These are phyloP conservation scores for Cyberlindnera meyerae DNA, from an alignment of 805 yeast genomes.

Conservation along the genomic window DNA sequence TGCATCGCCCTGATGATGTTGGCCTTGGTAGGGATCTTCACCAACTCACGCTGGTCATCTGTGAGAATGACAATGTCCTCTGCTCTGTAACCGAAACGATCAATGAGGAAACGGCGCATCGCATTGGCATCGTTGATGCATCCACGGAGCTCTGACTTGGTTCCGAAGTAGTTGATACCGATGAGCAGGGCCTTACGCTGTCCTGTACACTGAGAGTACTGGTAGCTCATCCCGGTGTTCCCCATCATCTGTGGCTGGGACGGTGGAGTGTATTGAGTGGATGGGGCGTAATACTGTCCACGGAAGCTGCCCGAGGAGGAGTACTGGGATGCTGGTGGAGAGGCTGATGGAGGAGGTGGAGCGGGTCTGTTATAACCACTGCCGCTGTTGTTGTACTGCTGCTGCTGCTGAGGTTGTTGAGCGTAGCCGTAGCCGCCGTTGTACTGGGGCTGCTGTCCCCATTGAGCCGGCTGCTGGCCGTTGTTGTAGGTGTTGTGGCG, in stretches of 20 bases:
- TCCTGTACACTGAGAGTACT: constrained; percentile 60
- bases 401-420: not conserved
- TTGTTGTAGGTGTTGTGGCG: constrained; percentile 5
- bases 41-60: constrained; percentile 37
- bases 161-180: constrained; percentile 66
- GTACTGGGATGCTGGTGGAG: constrained; percentile 6
- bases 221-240: constrained; percentile 18
- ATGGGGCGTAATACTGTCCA: constrained; percentile 16
- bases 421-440: not conserved
- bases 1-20: constrained; percentile 67
- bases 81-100: constrained; percentile 19
- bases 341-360: constrained; percentile 4
- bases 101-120: constrained; percentile 35
- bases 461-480: constrained; percentile 1
- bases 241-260: constrained; percentile 18
- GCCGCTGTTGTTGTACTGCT: constrained; percentile 1
- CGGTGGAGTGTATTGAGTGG: constrained; percentile 14
- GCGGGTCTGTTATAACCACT: no score
- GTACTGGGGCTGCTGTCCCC: no score
- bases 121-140: constrained; percentile 65
- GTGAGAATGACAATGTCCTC: constrained; percentile 43
- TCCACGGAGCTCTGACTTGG: constrained; percentile 51
- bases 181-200: constrained; percentile 58
- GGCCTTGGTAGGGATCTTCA: constrained; percentile 49
- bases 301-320: constrained; percentile 2